Percentiles rank a stretch among this genome's conserved stretches.
phyloP scores from a whole-genome alignment of 1,284 basidiomycete genomes.

The Cystobasidium slooffiae region DNA sequence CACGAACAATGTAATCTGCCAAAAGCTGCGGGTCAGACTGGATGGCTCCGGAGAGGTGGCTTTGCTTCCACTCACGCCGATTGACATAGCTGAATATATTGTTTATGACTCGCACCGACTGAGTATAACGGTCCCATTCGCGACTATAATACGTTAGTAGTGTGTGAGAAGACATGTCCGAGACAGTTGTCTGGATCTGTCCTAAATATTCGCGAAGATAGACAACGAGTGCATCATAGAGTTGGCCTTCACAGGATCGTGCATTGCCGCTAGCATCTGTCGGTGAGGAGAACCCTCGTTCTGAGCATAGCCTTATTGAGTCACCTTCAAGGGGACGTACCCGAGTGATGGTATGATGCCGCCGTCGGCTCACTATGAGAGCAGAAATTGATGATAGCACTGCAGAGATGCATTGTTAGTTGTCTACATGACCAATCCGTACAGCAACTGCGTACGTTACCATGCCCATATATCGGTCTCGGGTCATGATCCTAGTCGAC shows the following conservation, averaged over 20 bases:
- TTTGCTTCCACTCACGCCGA: slow-evolving; percentile 62
- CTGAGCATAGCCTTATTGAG: neutral
- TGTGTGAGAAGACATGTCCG: neutral
- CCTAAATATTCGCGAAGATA: neutral
- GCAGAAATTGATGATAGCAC: slow-evolving; percentile 7
- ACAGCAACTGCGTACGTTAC: neutral
- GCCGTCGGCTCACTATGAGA: neutral
- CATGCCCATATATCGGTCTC: neutral
- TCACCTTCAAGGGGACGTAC: neutral
- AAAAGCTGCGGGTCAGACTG: too few species aligned
- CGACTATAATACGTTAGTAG: slow-evolving; percentile 80
- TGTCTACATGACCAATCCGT: neutral
- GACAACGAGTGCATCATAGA: neutral
- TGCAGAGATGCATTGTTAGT: neutral
- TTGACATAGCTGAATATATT: slow-evolving; percentile 95
- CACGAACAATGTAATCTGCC: slow-evolving; percentile 89
- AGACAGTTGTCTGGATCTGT: neutral
- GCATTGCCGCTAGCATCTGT: neutral
- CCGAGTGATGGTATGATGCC: too few species aligned
- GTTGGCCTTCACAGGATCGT: neutral
- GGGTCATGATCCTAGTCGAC: neutral
- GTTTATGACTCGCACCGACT: slow-evolving; percentile 93
- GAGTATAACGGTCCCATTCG: slow-evolving; percentile 97
- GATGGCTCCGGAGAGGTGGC: neutral
- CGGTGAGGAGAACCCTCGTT: neutral